Evolutionary conservation across 2,329 filamentous ascomycete genomes (phyloP).

Genomic region (Sporothrix pseudoabietina): DNA sequence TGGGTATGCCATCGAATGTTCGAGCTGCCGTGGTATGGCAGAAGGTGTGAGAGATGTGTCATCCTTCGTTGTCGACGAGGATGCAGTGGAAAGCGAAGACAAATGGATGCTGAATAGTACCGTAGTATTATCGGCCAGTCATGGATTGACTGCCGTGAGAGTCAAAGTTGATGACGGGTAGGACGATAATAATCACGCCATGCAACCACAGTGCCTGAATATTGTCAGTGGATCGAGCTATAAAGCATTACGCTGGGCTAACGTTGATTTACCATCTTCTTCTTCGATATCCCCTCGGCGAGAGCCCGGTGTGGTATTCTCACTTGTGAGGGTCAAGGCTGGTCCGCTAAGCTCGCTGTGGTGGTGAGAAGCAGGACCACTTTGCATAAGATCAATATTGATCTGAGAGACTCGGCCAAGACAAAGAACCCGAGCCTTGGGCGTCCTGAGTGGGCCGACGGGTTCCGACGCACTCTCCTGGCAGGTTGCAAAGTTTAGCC

Average conservation of each 20-base stretch:
- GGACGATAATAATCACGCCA: not conserved
- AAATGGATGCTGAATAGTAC: not conserved
- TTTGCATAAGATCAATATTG: not conserved
- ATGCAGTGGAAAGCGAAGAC: not conserved
- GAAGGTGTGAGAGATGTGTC: not conserved
- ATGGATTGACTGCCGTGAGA: not conserved
- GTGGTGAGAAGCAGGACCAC: not conserved
- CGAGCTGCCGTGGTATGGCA: not conserved
- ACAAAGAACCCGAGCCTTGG: not conserved
- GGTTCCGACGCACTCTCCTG: too few species aligned
- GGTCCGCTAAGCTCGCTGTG: not conserved
- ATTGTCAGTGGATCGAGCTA: not conserved
- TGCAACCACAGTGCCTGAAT: not conserved
- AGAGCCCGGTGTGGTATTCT: not conserved
- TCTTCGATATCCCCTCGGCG: not conserved
- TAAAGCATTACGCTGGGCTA: not conserved
- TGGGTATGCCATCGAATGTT: not conserved
- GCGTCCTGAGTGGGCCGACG: not conserved
- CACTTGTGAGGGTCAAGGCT: not conserved
- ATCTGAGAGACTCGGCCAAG: not conserved
- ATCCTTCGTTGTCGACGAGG: not conserved
- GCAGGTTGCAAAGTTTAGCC: not conserved
- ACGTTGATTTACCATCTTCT: not conserved
- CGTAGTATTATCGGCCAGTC: not conserved
- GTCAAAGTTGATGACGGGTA: not conserved